Conservation (phyloP, 1,284 basidiomycete genomes). For the Lignosus rhinocerotis region DNA sequence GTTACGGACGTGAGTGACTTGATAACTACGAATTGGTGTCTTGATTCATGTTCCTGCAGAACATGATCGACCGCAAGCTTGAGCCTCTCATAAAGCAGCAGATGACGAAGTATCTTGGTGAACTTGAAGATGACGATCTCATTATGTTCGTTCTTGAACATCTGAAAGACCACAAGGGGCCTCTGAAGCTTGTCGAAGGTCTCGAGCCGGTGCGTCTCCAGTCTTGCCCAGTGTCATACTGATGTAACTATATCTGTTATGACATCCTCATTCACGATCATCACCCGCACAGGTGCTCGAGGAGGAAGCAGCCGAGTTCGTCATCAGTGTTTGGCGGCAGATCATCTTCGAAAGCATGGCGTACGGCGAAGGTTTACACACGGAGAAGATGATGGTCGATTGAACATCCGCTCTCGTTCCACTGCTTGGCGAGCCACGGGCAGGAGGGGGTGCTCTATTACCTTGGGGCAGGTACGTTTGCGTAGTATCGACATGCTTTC, state of each 20-base stretch:
- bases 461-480: slow-evolving; percentile 34
- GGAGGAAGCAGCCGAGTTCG: slow-evolving; percentile 80
- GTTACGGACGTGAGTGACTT: slow-evolving; percentile 70
- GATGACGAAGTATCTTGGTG: slow-evolving; percentile 84
- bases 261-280: not conserved
- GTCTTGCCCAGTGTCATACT: not conserved
- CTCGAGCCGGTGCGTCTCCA: slow-evolving; percentile 76
- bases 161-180: slow-evolving; percentile 80
- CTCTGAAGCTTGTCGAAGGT: slow-evolving; percentile 81
- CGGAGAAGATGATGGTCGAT: slow-evolving; percentile 76
- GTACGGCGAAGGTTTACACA: slow-evolving; percentile 80
- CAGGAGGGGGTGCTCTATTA: slow-evolving; percentile 15
- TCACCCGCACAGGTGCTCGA: slow-evolving; percentile 68
- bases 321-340: slow-evolving; percentile 81
- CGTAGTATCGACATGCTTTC: slow-evolving; percentile 31
- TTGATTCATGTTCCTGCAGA: slow-evolving; percentile 41
- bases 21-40: not conserved
- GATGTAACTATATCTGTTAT: not conserved
- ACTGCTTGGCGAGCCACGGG: not conserved
- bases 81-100: slow-evolving; percentile 76
- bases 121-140: slow-evolving; percentile 85
- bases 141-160: slow-evolving; percentile 90
- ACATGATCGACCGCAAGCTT: slow-evolving; percentile 77
- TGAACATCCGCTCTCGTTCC: slow-evolving; percentile 26
- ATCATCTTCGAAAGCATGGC: slow-evolving; percentile 90